Conservation (phyloP, 805 yeast species). For the Starmerella etchellsii region DNA sequence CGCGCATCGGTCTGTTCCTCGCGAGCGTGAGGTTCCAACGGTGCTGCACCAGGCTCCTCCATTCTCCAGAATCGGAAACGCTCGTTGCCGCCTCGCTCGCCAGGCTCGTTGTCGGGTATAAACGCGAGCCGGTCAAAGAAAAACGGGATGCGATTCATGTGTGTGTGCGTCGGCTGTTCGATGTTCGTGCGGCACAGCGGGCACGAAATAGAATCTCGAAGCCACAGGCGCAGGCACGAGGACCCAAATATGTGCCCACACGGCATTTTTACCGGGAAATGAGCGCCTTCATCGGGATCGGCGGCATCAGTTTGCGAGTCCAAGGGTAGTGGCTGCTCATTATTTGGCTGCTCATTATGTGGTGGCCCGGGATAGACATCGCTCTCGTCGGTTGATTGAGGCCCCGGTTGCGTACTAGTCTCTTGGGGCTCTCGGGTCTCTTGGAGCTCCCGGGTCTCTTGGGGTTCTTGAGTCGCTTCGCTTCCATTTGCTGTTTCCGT, state of each 20-base stretch:
- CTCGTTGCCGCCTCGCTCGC: background rate
- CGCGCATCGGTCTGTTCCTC: too few relatives aligned
- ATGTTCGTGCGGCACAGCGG: constrained; percentile 69
- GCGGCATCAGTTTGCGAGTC: background rate
- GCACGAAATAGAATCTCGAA: constrained; percentile 57
- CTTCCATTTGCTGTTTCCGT: background rate
- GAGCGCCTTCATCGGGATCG: constrained; percentile 25
- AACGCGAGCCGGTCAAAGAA: background rate
- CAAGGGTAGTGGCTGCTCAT: too few relatives aligned
- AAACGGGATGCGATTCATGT: constrained; percentile 1
- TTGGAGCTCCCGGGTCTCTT: too few relatives aligned
- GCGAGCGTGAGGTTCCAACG: too few relatives aligned
- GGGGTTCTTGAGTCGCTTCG: too few relatives aligned
- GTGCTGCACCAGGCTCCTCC: too few relatives aligned
- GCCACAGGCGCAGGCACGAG: constrained; percentile 77
- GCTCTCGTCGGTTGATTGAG: too few relatives aligned
- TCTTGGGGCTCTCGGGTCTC: too few relatives aligned
- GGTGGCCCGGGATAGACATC: too few relatives aligned
- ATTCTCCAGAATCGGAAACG: too few relatives aligned
- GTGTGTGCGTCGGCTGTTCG: constrained; percentile 23
- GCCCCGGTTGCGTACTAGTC: too few relatives aligned
- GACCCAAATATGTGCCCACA: constrained; percentile 83
- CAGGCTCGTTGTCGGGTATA: background rate
- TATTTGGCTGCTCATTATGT: too few relatives aligned
- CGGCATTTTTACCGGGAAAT: constrained; percentile 61